Base-by-base conservation (phyloP, 345 rosid species). In the Nephelium lappaceum region DNA sequence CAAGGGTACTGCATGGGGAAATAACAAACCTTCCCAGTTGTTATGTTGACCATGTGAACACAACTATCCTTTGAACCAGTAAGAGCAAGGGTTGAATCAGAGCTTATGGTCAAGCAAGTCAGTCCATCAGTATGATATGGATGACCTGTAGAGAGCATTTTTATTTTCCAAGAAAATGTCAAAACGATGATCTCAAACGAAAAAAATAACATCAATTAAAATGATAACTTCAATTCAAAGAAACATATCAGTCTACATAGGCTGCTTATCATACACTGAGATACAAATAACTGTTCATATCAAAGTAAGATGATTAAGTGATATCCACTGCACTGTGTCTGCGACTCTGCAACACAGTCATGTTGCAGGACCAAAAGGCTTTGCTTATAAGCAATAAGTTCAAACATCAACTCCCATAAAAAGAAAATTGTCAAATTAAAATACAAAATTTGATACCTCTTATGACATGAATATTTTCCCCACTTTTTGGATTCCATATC, bases 401-500 rank as follows among this genome's bases (percentile, higher is more conserved):
- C 64, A 60, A 60, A 60, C 27, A 21, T 21, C 27, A 60, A 60
- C 64, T 60, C 64, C 12, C 21, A 60, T 60, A 60, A 1, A 60
- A 41, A 5, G 39, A 8, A 49, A 45, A 14, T 12, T 55, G 18
- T 67, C 61, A 63, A 74, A 74, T 71, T 75, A 38, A 39, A 78
- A 58, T 53, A 31, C 53, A 27, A 41, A 68, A 73, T 8, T 18
- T 4, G 78, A 77, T 89, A 82, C 99, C 98, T 92, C 81, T 86
- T 47, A 93, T 84, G 21, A 89, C 89, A 83, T 93, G 97, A 77
- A 86, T 83, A 70, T 75, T 90, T 83, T 91, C 94, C 14, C 92
- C 94, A 83, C 88, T 90, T 81, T 79, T 94, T 11, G 99, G 98
- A 78, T 96, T 91, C 99, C 97, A 94, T 42, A 94, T 83, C 76